phyloP scores from a whole-genome alignment of 306 rosid species.

The Quillaja saponaria region DNA sequence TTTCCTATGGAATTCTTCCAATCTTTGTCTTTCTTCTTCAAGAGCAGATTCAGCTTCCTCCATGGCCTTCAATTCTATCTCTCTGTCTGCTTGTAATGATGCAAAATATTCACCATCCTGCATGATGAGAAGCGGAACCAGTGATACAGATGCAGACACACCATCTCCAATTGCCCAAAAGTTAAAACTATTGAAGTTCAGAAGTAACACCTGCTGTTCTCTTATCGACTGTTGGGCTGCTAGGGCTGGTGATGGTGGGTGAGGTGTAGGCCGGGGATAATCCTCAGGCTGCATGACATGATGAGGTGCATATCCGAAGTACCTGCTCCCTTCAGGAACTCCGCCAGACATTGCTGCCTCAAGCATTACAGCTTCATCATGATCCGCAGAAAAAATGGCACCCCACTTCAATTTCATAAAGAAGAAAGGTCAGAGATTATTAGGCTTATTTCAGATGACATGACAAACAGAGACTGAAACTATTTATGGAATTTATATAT shows the following conservation, averaged over 20 bases:
- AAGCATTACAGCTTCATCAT: constrained; percentile 93
- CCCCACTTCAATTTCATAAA: constrained; percentile 73
- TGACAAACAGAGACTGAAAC: constrained; percentile 12
- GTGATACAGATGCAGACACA: constrained; percentile 11
- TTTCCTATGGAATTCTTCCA: constrained; percentile 73
- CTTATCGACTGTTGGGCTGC: constrained; percentile 85
- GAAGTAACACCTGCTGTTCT: constrained; percentile 79
- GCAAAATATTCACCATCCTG: constrained; percentile 98
- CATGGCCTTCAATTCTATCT: constrained; percentile 71
- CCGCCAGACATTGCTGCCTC: constrained; percentile 99
- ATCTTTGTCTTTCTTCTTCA: constrained; percentile 74
- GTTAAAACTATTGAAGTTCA: constrained; percentile 20
- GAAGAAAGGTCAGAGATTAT: constrained; percentile 22
- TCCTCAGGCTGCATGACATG: constrained; percentile 55
- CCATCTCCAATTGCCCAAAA: constrained; percentile 15
- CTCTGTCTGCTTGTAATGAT: constrained; percentile 83
- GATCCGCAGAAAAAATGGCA: constrained; percentile 89
- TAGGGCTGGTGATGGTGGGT: constrained; percentile 85
- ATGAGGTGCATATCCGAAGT: constrained; percentile 65
- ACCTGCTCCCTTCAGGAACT: constrained; percentile 73
- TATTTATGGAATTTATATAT: constrained; percentile 16
- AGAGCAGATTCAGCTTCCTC: constrained; percentile 82
- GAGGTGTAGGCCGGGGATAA: constrained; percentile 49
- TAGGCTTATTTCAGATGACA: constrained; percentile 13
- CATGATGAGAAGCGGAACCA: constrained; percentile 27